Base-by-base conservation (phyloP, 257 asterid genomes). In the Ligustrum vulgare region DNA sequence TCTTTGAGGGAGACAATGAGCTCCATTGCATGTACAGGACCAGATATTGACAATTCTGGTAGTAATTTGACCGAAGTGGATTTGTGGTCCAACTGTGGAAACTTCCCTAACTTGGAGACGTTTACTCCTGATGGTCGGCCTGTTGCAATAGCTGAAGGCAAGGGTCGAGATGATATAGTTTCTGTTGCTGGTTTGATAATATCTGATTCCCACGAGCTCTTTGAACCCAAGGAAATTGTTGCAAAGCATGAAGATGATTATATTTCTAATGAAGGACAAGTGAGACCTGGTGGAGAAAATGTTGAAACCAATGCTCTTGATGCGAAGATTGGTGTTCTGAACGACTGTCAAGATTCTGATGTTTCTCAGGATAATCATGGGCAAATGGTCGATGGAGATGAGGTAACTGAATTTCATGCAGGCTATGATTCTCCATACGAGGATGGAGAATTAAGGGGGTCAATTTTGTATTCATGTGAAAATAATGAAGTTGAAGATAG, bases 361-460 rank as follows among this genome's bases (percentile, higher is more conserved):
- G 80, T 82, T 75, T 75, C 86, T 60, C 87, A 83, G 80, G 84
- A 73, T 43, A 80, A 75, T 68, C 83, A 12, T 72, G 83, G 39
- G 33, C 79, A 72, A 37, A 47, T 70, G 66, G n/a, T 43, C 13
- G 51, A 43, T 43, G 51, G 51, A 43, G 51, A 43, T 43, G 51
- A 15, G n/a, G n/a, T 43, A 13, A 77, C 85, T 62, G 78, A 74
- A 39, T 72, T 70, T 51, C 84, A 80, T 74, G 90, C 72, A 83
- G 93, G 88, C 70, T 86, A 88, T 80, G 98, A 91, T 82, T 94
- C 98, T 76, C 91, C 98, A 5, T 90, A 82, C 25, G 98, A 89
- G 87, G 98, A 94, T 82, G 94, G 98, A 58, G 98, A 94, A 80
- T 82, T 94, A 75, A 87, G 91, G 82, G 92, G 86, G 71, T 85